Percentiles rank a stretch among this genome's conserved stretches.
These are phyloP conservation scores for Penicillium arizonense DNA, from an alignment of 495 filamentous ascomycete genomes.

Conservation along the genomic window DNA sequence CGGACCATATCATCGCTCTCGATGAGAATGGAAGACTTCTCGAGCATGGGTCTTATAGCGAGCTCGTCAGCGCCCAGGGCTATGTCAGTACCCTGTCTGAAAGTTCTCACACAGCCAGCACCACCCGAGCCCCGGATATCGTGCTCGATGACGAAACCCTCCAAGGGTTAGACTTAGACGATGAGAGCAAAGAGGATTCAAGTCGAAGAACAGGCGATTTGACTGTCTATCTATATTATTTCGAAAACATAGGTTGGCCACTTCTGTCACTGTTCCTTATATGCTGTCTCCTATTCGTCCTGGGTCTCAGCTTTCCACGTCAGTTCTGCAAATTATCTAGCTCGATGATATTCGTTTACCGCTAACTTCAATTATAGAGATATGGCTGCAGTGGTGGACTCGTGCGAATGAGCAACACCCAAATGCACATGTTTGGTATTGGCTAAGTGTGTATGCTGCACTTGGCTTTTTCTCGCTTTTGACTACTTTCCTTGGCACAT, in stretches of 20 bases:
- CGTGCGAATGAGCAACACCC: conserved; percentile 16
- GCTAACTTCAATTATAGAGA: conserved; percentile 10
- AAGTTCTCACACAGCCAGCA: neutral
- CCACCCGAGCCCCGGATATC: conserved; percentile 10
- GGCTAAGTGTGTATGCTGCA: conserved; percentile 21
- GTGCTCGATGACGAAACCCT: conserved; percentile 19
- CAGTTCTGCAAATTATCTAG: neutral
- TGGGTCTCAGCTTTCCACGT: conserved; percentile 20
- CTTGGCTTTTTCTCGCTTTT: conserved; percentile 16
- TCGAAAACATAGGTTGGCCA: conserved; percentile 24
- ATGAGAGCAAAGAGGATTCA: conserved; percentile 15
- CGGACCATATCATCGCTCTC: conserved; percentile 23
- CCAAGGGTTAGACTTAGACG: conserved; percentile 14
- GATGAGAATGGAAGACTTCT: conserved; percentile 8
- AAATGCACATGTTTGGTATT: conserved; percentile 32
- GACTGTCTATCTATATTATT: conserved; percentile 32
- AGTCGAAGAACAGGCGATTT: conserved; percentile 33
- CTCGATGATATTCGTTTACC: neutral
- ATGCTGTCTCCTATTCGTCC: conserved; percentile 26
- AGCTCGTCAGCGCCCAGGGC: conserved; percentile 8
- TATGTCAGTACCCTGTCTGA: conserved; percentile 4
- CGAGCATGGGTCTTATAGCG: conserved; percentile 13
- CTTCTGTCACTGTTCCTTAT: conserved; percentile 22
- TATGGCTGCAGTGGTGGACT: conserved; percentile 38
- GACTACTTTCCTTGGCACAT: conserved; percentile 10